These are phyloP conservation scores for Clavispora carvajalis DNA, from an alignment of 805 yeast species.

Conservation along the genomic window DNA sequence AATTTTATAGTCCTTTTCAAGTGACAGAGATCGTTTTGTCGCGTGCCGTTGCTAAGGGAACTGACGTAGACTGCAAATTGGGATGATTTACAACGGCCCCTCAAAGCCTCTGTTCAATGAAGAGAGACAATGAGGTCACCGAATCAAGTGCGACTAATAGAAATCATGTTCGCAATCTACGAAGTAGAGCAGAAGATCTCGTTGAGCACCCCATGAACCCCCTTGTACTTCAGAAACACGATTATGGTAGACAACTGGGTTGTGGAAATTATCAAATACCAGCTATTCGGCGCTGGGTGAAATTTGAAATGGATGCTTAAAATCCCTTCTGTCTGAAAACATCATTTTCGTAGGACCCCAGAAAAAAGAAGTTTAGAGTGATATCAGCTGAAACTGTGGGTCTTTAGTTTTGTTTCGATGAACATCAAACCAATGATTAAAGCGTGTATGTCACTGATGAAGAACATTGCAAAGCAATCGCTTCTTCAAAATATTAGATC, in stretches of 20 bases:
- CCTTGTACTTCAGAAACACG: neutral
- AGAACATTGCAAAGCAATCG: constrained; percentile 17
- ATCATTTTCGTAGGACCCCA: constrained; percentile 27
- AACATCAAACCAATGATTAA: too few relatives aligned
- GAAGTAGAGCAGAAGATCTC: neutral
- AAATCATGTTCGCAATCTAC: neutral
- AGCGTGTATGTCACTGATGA: constrained; percentile 6
- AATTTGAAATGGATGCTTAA: too few relatives aligned
- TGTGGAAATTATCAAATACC: neutral
- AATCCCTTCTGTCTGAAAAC: too few relatives aligned
- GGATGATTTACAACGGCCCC: neutral
- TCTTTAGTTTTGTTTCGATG: constrained; percentile 10
- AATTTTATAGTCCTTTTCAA: too few relatives aligned
- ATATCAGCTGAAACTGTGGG: too few relatives aligned
- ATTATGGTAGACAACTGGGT: neutral
- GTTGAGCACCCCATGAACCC: neutral
- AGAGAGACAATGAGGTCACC: neutral
- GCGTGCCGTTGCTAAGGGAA: too few relatives aligned
- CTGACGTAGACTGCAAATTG: too few relatives aligned
- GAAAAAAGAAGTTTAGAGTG: constrained; percentile 33
- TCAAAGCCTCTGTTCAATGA: neutral
- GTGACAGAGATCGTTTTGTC: too few relatives aligned
- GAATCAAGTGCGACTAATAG: neutral
- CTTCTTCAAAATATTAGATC: constrained; percentile 25
- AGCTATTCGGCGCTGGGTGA: neutral